Percentiles rank a stretch among this genome's conserved stretches.
Evolutionary conservation across 2,329 filamentous ascomycete species (phyloP).

Genomic region (Teratosphaeria nubilosa): DNA sequence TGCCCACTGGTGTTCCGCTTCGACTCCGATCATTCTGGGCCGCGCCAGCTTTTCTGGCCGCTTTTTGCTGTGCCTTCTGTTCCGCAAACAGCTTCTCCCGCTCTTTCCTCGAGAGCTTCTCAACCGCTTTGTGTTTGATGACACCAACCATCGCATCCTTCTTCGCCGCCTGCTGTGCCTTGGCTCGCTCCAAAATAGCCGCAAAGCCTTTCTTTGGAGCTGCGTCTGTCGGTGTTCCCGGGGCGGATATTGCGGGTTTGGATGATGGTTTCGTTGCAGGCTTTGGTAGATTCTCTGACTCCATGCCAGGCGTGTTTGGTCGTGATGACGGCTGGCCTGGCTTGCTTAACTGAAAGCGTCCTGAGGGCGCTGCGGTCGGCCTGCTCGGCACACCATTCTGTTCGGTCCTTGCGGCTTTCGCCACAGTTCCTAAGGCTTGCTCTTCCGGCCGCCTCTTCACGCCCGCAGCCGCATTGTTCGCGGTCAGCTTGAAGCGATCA

Average conservation of each 20-base stretch:
- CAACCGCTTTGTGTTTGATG: constrained; percentile 65
- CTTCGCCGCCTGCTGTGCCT: constrained; percentile 52
- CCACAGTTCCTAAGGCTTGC: constrained; percentile 23
- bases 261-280: constrained; percentile 6
- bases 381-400: constrained; percentile 19
- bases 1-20: constrained; percentile 17
- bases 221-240: constrained; percentile 17
- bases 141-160: constrained; percentile 53
- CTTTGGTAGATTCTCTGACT: constrained; percentile 6
- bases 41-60: constrained; percentile 25
- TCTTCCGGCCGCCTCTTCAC: constrained; percentile 28
- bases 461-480: constrained; percentile 19
- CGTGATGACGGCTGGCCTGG: constrained; percentile 8
- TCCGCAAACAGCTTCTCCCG: constrained; percentile 29
- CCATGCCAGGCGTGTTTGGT: neutral
- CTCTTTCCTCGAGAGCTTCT: constrained; percentile 52
- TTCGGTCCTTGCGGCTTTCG: constrained; percentile 24
- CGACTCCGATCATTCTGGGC: constrained; percentile 14
- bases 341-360: constrained; percentile 10
- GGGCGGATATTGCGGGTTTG: constrained; percentile 7
- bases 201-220: constrained; percentile 57
- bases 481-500: constrained; percentile 11
- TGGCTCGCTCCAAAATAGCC: constrained; percentile 63
- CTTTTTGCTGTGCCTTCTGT: constrained; percentile 35
- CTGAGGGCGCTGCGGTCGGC: constrained; percentile 9